These are phyloP conservation scores for Asterella californica DNA, from an alignment of 225 moss, liverwort and hornwort genomes.

Conservation along the genomic window DNA sequence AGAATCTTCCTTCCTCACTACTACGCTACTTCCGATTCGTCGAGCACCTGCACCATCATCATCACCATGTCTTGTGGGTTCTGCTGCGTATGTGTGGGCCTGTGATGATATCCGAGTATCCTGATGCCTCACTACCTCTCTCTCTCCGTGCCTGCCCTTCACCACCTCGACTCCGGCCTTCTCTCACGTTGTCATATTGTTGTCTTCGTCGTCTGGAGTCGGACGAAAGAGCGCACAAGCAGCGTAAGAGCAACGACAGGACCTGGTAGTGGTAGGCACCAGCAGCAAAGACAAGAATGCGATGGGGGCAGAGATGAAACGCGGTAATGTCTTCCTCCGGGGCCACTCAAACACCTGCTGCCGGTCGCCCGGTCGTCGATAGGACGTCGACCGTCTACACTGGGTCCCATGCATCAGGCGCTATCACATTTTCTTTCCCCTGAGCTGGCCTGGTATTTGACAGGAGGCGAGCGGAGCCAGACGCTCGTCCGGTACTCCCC, in stretches of 20 bases:
- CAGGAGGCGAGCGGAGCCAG: neutral
- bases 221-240: neutral
- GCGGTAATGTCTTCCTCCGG: neutral
- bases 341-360: neutral
- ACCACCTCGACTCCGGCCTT: neutral
- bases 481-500: neutral
- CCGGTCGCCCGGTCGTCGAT: neutral
- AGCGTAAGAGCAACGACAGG: neutral
- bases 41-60: neutral
- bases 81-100: neutral
- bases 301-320: neutral
- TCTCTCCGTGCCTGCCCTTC: neutral
- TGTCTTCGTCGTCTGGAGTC: no score
- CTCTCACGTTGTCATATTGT: neutral
- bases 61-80: constrained; percentile 4
- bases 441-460: neutral
- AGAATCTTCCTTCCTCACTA: constrained; percentile 4
- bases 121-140: neutral
- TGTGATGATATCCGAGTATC: neutral
- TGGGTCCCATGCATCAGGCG: constrained; percentile 3
- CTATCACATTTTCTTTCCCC: neutral
- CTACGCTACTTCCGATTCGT: neutral
- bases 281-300: neutral
- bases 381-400: neutral
- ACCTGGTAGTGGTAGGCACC: neutral